Percentiles rank a stretch among this genome's conserved stretches.
Conservation (phyloP, 2,329 filamentous ascomycete species). For the Claviceps arundinis region DNA sequence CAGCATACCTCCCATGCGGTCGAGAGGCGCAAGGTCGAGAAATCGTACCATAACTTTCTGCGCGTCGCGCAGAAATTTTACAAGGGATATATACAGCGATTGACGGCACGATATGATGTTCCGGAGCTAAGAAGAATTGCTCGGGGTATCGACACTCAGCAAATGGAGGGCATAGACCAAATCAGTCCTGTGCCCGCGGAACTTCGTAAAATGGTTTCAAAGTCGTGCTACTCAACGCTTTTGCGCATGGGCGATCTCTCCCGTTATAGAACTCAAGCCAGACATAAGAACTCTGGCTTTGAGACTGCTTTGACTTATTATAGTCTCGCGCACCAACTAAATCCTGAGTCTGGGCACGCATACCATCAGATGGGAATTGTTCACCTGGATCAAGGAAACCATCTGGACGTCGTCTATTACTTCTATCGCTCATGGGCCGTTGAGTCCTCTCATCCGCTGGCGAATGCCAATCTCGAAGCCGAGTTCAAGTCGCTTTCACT, state of each 20-base stretch:
- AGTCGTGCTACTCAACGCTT: constrained; percentile 69
- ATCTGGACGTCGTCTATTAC: constrained; percentile 78
- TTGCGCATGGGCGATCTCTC: constrained; percentile 83
- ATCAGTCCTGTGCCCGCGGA: constrained; percentile 31
- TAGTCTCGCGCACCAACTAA: constrained; percentile 62
- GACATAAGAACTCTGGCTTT: constrained; percentile 62
- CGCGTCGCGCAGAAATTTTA: constrained; percentile 85
- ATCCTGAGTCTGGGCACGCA: constrained; percentile 65
- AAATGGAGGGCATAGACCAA: constrained; percentile 28
- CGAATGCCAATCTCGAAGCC: constrained; percentile 61
- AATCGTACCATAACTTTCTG: constrained; percentile 71
- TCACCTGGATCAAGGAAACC: constrained; percentile 61
- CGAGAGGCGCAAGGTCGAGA: constrained; percentile 64
- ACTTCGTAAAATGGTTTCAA: constrained; percentile 47
- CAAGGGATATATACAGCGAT: constrained; percentile 66
- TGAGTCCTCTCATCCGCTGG: constrained; percentile 59
- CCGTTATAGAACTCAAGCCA: constrained; percentile 67
- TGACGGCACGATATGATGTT: constrained; percentile 49
- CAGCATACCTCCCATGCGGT: constrained; percentile 39
- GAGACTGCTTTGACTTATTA: constrained; percentile 77
- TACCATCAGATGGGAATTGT: constrained; percentile 89
- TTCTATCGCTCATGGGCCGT: constrained; percentile 74
- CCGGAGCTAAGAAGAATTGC: constrained; percentile 33
- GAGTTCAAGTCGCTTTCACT: constrained; percentile 52
- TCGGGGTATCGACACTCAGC: constrained; percentile 27